Evolutionary conservation across 352 stramenopile genomes (phyloP).

Genomic region (Pythium sp.): DNA sequence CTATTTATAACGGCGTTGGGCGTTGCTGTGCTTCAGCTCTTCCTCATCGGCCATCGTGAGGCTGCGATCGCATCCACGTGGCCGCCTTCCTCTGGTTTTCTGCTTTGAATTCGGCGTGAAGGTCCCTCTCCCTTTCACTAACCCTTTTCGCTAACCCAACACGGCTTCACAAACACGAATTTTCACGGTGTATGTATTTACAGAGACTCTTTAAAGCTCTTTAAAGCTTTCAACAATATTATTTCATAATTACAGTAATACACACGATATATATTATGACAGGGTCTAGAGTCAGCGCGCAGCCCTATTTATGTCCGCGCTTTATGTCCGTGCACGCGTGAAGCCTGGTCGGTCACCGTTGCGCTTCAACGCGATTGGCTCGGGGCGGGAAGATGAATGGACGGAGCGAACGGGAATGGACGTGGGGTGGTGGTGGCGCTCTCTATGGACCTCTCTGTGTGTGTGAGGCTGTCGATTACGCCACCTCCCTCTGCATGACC

Average conservation of each 20-base stretch:
- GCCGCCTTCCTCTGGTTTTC: conserved; percentile 5
- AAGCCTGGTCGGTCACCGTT: conserved; percentile 12
- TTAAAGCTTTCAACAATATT: too few species aligned
- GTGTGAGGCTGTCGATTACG: not conserved
- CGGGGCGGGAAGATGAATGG: not conserved
- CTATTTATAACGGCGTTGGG: not conserved
- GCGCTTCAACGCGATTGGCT: conserved; percentile 18
- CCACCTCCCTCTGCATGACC: not conserved
- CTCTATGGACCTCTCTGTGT: not conserved
- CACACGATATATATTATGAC: not conserved
- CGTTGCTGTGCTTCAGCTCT: not conserved
- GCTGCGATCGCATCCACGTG: conserved; percentile 6
- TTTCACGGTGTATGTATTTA: not conserved
- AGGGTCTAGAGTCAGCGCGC: not conserved
- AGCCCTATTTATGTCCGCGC: conserved; percentile 5
- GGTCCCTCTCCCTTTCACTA: not conserved
- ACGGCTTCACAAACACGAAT: not conserved
- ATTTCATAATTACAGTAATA: conserved; percentile 4
- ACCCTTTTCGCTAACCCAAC: conserved; percentile 14
- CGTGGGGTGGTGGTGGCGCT: not conserved
- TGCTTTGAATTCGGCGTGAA: conserved; percentile 8
- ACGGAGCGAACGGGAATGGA: not conserved
- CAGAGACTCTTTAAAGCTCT: not conserved
- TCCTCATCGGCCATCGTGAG: not conserved
- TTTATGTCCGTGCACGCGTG: not conserved